These are phyloP conservation scores for Corymbia citriodora DNA, from an alignment of 441 rosid genomes.

Conservation along the genomic window DNA sequence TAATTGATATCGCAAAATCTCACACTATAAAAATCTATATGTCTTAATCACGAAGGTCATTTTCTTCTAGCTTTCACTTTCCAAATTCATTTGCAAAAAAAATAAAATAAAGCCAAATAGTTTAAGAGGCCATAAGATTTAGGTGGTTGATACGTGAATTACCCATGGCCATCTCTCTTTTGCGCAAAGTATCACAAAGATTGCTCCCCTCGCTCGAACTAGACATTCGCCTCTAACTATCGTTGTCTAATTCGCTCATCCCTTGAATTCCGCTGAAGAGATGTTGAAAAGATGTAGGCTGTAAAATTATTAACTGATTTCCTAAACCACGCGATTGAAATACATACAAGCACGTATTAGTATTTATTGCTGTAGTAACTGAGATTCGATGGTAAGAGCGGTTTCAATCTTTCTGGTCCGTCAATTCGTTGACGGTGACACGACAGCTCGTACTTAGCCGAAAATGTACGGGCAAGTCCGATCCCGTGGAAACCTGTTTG, in stretches of 20 bases:
- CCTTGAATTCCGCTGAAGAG: fast-evolving
- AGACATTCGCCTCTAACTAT: background rate
- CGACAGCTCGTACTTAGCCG: background rate
- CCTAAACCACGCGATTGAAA: background rate
- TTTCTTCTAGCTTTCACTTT: background rate
- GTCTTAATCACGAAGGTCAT: background rate
- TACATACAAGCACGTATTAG: background rate
- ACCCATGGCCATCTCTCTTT: background rate
- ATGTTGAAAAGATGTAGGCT: background rate
- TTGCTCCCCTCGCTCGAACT: background rate
- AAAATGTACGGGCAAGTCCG: background rate
- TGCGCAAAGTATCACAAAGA: background rate
- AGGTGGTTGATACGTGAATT: background rate
- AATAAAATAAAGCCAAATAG: fast-evolving
- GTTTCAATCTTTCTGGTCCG: background rate
- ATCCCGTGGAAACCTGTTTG: background rate
- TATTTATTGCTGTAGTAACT: background rate
- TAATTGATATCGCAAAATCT: background rate
- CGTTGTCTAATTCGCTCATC: background rate
- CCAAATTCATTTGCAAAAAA: background rate
- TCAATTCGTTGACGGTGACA: background rate
- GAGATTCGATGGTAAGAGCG: background rate
- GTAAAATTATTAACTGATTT: background rate
- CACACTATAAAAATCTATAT: background rate
- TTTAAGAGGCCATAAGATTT: background rate